Conservation (phyloP, 2,329 filamentous ascomycete genomes). For the Sordariomycetes sp. region DNA sequence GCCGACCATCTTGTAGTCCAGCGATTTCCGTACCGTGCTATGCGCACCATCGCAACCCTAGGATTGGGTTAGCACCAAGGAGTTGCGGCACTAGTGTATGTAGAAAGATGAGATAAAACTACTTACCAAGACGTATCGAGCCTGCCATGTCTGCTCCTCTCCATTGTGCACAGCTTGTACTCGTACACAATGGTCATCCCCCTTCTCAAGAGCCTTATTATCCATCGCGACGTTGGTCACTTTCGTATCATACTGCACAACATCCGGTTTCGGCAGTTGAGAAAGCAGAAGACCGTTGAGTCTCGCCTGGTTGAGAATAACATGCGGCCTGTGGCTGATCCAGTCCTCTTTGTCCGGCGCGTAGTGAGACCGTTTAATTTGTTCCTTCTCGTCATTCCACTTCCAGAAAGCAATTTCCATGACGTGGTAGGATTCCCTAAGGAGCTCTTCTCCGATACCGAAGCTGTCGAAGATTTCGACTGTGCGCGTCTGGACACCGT, state of each 20-base stretch:
- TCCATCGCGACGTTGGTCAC: constrained; percentile 38
- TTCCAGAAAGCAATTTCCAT: constrained; percentile 45
- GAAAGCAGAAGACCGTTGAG: constrained; percentile 40
- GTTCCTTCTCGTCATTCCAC: constrained; percentile 11
- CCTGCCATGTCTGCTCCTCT: constrained; percentile 21
- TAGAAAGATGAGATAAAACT: background rate
- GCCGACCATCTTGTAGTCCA: constrained; percentile 44
- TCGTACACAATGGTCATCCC: constrained; percentile 25
- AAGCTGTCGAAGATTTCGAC: constrained; percentile 51
- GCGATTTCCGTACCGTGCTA: constrained; percentile 32
- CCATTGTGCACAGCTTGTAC: constrained; percentile 25
- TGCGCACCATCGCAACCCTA: constrained; percentile 33
- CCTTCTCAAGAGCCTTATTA: constrained; percentile 18
- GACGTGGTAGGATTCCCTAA: constrained; percentile 43
- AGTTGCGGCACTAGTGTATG: too few relatives aligned
- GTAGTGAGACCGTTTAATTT: constrained; percentile 30
- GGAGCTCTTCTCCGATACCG: constrained; percentile 35
- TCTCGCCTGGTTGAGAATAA: constrained; percentile 42
- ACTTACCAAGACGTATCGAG: constrained; percentile 38
- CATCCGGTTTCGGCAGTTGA: constrained; percentile 22
- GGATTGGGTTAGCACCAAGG: background rate
- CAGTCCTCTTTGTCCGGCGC: constrained; percentile 39
- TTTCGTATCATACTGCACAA: constrained; percentile 34
- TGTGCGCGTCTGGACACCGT: constrained; percentile 47
- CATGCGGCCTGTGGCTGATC: constrained; percentile 38